Conservation (phyloP, 257 asterid genomes). For the Gynochthodes officinalis region DNA sequence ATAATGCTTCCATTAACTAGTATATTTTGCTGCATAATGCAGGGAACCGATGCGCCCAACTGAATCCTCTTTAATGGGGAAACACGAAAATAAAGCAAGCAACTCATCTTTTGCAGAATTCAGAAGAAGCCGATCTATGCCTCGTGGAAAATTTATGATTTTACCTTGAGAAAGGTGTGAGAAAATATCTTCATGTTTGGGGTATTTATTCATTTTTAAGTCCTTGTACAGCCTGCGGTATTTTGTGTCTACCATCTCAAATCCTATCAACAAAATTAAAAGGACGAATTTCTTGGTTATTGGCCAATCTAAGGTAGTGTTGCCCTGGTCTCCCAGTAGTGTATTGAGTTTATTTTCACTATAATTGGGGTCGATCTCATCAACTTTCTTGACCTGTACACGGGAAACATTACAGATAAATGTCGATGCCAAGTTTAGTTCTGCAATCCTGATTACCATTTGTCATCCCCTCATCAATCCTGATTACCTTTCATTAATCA, state of each 20-base stretch:
- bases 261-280: background rate
- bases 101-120: conserved; percentile 32
- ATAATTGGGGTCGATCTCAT: conserved; percentile 4
- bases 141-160: conserved; percentile 68
- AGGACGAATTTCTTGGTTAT: conserved; percentile 18
- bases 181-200: conserved; percentile 5
- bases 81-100: conserved; percentile 41
- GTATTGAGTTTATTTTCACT: background rate
- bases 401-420: background rate
- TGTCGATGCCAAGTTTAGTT: background rate
- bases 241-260: conserved; percentile 7
- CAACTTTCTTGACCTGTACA: conserved; percentile 9
- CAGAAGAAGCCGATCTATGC: conserved; percentile 79
- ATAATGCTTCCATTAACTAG: conserved; percentile 9
- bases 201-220: conserved; percentile 11
- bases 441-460: too few relatives aligned
- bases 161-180: conserved; percentile 29
- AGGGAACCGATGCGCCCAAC: conserved; percentile 46
- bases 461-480: background rate
- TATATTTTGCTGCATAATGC: conserved; percentile 17
- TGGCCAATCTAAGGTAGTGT: background rate
- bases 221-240: conserved; percentile 27
- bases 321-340: background rate
- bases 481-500: background rate
- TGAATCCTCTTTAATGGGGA: conserved; percentile 39